phyloP scores from a whole-genome alignment of 805 yeast genomes.

The Saccharomycopsis schoenii region DNA sequence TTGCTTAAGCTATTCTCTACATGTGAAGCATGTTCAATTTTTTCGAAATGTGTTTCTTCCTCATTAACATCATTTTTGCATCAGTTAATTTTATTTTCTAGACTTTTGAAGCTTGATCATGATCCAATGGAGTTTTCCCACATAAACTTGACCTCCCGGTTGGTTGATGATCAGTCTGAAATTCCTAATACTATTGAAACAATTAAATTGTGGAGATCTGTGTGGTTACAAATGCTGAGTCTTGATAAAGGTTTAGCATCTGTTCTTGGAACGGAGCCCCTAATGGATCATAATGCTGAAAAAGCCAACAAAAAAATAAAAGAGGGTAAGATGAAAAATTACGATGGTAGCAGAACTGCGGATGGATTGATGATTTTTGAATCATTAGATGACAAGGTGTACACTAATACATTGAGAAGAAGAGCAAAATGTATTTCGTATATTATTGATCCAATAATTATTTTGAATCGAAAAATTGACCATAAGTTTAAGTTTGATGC shows the following conservation, averaged over 20 bases:
- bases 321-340: not conserved
- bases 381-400: conserved; percentile 11
- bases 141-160: not conserved
- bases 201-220: conserved; percentile 8
- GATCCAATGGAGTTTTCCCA: conserved; percentile 14
- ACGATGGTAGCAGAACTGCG: not conserved
- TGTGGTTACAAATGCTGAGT: conserved; percentile 8
- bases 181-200: not conserved
- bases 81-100: conserved; percentile 6
- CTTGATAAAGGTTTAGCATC: conserved; percentile 8
- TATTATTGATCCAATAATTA: conserved; percentile 6
- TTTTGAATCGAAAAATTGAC: conserved; percentile 4
- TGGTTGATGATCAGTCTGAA: not conserved
- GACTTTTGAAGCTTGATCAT: conserved; percentile 1
- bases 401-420: conserved; percentile 4
- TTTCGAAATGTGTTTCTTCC: not conserved
- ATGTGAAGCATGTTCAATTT: not conserved
- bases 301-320: not conserved
- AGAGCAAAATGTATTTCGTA: not conserved
- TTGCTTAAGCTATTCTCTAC: not conserved
- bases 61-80: conserved; percentile 5
- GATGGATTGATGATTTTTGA: conserved; percentile 3
- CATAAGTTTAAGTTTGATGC: not conserved
- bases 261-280: not conserved
- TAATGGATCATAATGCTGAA: conserved; percentile 1